Evolutionary conservation across 202 grass and related monocot genomes (phyloP), one percentile per base, ranked within the genome.

Genomic region (Elaeis oleifera): DNA sequence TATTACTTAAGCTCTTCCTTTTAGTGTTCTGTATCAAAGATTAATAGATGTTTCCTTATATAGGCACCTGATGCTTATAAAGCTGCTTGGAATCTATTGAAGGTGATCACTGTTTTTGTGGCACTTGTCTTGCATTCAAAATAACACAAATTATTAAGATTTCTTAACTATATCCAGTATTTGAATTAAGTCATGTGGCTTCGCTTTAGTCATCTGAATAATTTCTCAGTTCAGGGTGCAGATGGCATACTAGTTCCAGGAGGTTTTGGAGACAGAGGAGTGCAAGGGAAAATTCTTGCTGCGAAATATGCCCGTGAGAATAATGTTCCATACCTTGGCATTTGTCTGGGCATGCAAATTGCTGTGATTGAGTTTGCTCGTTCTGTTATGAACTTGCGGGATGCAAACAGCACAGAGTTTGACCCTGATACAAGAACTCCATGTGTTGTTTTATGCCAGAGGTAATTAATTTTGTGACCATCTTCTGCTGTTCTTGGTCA

Each of bases 311-410:
- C 64, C n/a, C 64, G 64, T 18, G 26, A 67, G 54, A 31, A 31
- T n/a, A 55, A 55, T 20, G 25, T 67, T 67, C 64, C 64, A 16
- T 67, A 32, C 29, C 64, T 67, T 36, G 64, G 64, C 17, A 67
- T 67, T 55, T 67, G 64, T 55, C 64, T 67, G 13, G 64, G 64
- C n/a, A 67, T 67, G 64, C 64, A 67, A 51, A 67, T 67, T 36
- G 64, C 64, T 6, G 64, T 67, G 24, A 55, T 67, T 21, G 64
- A 67, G 20, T 67, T 67, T 28, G 64, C 64, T 67, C 64, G 51
- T 22, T 54, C 51, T 15, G 51, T 55, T 15, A 67, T 67, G 64
- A 67, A 67, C 51, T 54, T 67, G 64, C 14, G 9, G 16, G 51
- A 44, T 18, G 65, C 65, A 16, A 68, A 68, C 39, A 68, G 65